Conservation (phyloP, 768 basidiomycete genomes). For the Rhodotorula toruloides region DNA sequence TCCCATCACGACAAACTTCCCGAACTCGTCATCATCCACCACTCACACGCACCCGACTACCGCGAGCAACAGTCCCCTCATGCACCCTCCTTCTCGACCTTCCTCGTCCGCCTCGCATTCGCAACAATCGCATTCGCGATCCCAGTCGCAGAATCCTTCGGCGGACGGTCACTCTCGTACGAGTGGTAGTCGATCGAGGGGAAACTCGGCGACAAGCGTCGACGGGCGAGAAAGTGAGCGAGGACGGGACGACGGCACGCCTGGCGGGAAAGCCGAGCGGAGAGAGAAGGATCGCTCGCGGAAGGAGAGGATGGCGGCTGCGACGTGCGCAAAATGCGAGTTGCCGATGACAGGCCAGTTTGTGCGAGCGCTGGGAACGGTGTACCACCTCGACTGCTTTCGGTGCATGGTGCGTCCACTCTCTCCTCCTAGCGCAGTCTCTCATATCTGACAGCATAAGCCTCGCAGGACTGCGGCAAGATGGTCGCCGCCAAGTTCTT, state of each 20-base stretch:
- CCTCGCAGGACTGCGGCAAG: constrained; percentile 81
- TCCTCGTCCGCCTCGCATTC: constrained; percentile 3
- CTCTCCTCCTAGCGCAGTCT: background rate
- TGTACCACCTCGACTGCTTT: constrained; percentile 97
- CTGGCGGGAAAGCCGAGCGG: background rate
- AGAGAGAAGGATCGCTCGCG: constrained; percentile 1
- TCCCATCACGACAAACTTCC: background rate
- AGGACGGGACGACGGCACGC: background rate
- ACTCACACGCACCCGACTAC: background rate
- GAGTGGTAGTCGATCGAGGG: background rate
- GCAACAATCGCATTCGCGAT: constrained; percentile 9
- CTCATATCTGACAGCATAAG: too few species aligned
- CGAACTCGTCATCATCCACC: background rate
- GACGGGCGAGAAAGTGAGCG: background rate
- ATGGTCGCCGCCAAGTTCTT: constrained; percentile 99
- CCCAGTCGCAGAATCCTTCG: background rate
- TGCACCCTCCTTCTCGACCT: constrained; percentile 4
- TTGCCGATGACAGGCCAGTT: constrained; percentile 79
- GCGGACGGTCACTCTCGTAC: background rate
- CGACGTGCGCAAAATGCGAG: constrained; percentile 47
- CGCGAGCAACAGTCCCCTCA: background rate
- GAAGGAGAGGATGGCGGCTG: constrained; percentile 7
- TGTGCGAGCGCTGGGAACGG: constrained; percentile 84
- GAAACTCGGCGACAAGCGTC: constrained; percentile 1
- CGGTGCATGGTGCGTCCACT: constrained; percentile 74